Percentiles rank a stretch among this genome's conserved stretches.
phyloP scores from a whole-genome alignment of 495 filamentous ascomycete genomes.

The Astrocystis sublimbata region DNA sequence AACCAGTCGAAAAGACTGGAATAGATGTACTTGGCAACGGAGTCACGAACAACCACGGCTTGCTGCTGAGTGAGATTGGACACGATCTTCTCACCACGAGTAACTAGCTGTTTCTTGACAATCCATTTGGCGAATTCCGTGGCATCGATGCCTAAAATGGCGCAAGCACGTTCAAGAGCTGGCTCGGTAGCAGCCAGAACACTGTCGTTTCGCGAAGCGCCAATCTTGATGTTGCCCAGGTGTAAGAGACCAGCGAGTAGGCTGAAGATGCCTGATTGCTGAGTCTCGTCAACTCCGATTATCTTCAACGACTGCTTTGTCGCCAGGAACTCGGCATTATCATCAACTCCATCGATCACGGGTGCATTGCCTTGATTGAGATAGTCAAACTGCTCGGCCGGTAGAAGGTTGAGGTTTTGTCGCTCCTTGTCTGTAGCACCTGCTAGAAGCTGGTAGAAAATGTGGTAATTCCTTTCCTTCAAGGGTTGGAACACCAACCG shows the following conservation, averaged over 20 bases:
- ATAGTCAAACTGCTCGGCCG: conserved; percentile 91
- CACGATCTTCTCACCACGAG: conserved; percentile 94
- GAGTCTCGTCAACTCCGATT: conserved; percentile 74
- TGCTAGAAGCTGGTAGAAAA: conserved; percentile 98
- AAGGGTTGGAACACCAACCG: conserved; percentile 97
- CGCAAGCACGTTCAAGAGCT: conserved; percentile 75
- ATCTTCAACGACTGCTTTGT: conserved; percentile 82
- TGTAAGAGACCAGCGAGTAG: conserved; percentile 91
- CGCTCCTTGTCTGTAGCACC: conserved; percentile 85
- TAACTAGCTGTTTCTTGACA: conserved; percentile 97
- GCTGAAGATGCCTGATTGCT: conserved; percentile 85
- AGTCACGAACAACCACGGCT: conserved; percentile 92
- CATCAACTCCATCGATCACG: conserved; percentile 91
- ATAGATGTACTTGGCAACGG: conserved; percentile 98
- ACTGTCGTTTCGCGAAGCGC: conserved; percentile 84
- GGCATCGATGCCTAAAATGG: conserved; percentile 84
- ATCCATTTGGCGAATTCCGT: conserved; percentile 97
- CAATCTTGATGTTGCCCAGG: conserved; percentile 94
- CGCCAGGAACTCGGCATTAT: conserved; percentile 88
- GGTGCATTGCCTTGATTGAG: conserved; percentile 93
- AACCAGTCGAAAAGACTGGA: conserved; percentile 99
- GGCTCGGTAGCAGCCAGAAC: conserved; percentile 79
- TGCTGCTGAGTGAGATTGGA: conserved; percentile 94
- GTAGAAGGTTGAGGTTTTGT: conserved; percentile 70
- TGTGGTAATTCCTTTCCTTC: conserved; percentile 98